These are phyloP conservation scores for Phaffia tasmanica DNA, from an alignment of 768 basidiomycete genomes.

Conservation along the genomic window DNA sequence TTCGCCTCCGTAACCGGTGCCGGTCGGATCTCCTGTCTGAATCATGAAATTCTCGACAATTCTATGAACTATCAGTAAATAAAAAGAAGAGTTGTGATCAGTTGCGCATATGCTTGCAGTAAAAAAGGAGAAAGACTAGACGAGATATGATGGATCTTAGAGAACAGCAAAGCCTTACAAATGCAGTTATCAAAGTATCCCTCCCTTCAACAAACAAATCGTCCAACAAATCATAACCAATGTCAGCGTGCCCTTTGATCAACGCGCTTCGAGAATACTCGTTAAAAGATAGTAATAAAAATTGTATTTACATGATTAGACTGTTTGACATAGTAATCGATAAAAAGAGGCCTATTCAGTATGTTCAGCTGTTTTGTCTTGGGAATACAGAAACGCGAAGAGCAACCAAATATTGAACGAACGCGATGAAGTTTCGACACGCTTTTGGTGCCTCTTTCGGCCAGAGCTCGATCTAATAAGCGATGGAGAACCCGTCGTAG, in stretches of 20 bases:
- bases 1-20: slow-evolving; percentile 83
- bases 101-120: not conserved
- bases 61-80: slow-evolving; percentile 37
- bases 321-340: not conserved
- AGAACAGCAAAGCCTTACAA: slow-evolving; percentile 36
- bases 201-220: slow-evolving; percentile 35
- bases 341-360: slow-evolving; percentile 55
- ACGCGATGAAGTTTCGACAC: slow-evolving; percentile 47
- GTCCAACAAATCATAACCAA: not conserved
- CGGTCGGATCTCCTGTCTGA: slow-evolving; percentile 87
- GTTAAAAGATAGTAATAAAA: not conserved
- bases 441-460: slow-evolving; percentile 93
- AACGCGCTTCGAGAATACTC: not conserved
- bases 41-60: slow-evolving; percentile 84
- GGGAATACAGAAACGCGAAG: slow-evolving; percentile 27
- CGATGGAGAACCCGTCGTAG: not conserved
- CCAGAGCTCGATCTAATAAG: slow-evolving; percentile 76
- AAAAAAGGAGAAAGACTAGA: not conserved
- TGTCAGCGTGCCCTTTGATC: not conserved
- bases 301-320: slow-evolving; percentile 8
- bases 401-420: not conserved
- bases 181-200: slow-evolving; percentile 95
- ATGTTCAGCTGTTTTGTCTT: slow-evolving; percentile 52
- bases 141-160: not conserved
- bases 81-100: not conserved